These are phyloP conservation scores for Aspergillus uvarum DNA, from an alignment of 2,329 filamentous ascomycete species.

Conservation along the genomic window DNA sequence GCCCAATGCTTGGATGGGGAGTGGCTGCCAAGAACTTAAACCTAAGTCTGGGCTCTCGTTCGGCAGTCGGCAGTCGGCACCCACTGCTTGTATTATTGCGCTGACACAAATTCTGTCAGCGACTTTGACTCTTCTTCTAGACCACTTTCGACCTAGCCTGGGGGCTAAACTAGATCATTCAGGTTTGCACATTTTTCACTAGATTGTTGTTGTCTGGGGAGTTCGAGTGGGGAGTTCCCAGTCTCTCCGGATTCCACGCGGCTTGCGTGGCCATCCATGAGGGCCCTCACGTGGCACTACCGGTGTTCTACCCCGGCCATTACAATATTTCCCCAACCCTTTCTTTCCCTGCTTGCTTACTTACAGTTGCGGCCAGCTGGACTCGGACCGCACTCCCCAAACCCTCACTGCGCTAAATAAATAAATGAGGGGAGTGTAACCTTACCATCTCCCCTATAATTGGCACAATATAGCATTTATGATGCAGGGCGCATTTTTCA, in stretches of 20 bases:
- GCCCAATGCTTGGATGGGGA: not conserved
- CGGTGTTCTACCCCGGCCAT: not conserved
- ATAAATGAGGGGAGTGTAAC: not conserved
- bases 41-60: not conserved
- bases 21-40: not conserved
- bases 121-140: not conserved
- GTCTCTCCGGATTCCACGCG: not conserved
- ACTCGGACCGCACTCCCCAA: too few relatives aligned
- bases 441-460: not conserved
- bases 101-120: not conserved
- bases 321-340: not conserved
- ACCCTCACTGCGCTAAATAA: not conserved
- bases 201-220: not conserved
- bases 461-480: not conserved
- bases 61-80: not conserved
- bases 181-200: too few relatives aligned
- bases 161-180: not conserved
- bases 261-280: not conserved
- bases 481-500: too few relatives aligned
- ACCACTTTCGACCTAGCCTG: not conserved
- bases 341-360: not conserved
- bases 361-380: not conserved
- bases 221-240: not conserved
- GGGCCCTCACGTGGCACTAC: not conserved
- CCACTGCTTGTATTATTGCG: not conserved